Percentiles rank a stretch among this genome's conserved stretches.
Conservation (phyloP, 2,329 filamentous ascomycete genomes). For the Pezicula radicicola region DNA sequence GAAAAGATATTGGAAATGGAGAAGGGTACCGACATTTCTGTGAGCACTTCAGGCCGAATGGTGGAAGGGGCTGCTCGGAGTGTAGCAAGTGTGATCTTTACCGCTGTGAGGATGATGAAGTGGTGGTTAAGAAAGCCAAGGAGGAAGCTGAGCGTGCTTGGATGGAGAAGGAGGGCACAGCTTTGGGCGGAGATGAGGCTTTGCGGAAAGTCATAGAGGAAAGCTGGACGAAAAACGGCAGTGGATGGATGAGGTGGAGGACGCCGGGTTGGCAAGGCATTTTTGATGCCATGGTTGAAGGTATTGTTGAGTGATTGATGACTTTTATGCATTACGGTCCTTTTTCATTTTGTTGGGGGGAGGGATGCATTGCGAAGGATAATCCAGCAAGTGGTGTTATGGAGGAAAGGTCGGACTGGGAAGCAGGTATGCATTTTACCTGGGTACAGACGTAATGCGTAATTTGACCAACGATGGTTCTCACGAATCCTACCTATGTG, state of each 20-base stretch:
- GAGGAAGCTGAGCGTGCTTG: conserved; percentile 70
- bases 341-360: neutral
- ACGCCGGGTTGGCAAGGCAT: conserved; percentile 24
- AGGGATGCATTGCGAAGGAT: neutral
- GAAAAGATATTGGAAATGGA: conserved; percentile 63
- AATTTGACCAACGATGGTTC: too few species aligned
- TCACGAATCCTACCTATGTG: too few species aligned
- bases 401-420: neutral
- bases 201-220: conserved; percentile 56
- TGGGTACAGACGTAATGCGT: too few species aligned
- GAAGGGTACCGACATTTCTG: conserved; percentile 95
- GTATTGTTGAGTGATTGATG: conserved; percentile 24
- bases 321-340: neutral
- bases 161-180: conserved; percentile 61
- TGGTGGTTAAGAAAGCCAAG: conserved; percentile 64
- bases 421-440: too few species aligned
- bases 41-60: conserved; percentile 85
- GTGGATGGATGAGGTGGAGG: conserved; percentile 15
- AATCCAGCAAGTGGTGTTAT: neutral
- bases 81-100: conserved; percentile 79
- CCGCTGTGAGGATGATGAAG: conserved; percentile 69
- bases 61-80: conserved; percentile 70
- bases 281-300: conserved; percentile 28
- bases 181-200: conserved; percentile 51
- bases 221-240: conserved; percentile 27